Conservation (phyloP, 148 eudicot species). For the Beta vulgaris region DNA sequence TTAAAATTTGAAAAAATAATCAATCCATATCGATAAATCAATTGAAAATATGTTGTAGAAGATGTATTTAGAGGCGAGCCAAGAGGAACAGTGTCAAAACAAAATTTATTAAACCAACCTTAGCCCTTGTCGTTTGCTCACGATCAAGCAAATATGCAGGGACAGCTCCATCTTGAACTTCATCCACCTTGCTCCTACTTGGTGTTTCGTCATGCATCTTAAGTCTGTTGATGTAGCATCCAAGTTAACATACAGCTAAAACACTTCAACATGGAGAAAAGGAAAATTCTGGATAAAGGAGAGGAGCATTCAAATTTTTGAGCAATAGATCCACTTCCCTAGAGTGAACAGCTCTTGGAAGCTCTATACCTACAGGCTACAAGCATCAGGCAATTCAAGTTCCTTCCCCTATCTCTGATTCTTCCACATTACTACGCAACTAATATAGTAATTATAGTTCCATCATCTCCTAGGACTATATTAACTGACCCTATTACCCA, state of each 20-base stretch:
- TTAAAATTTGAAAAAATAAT: neutral
- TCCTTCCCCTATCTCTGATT: neutral
- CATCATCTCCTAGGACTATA: neutral
- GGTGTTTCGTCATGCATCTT: slow-evolving; percentile 92
- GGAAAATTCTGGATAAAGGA: neutral
- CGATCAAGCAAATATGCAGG: slow-evolving; percentile 98
- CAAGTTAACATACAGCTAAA: neutral
- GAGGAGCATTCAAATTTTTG: neutral
- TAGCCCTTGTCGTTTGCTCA: slow-evolving; percentile 84
- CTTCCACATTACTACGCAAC: neutral
- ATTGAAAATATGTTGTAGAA: neutral
- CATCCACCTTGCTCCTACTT: slow-evolving; percentile 89
- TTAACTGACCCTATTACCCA: neutral
- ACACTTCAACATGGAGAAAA: neutral
- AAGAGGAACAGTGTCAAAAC: neutral
- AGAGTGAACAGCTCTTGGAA: neutral
- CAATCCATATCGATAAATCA: neutral
- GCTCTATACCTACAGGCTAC: neutral
- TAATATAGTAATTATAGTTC: neutral
- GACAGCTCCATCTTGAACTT: slow-evolving; percentile 85
- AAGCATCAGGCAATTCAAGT: neutral
- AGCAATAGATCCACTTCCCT: neutral
- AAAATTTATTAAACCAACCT: slow-evolving; percentile 42
- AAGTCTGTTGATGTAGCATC: slow-evolving; percentile 43
- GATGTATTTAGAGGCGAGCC: neutral